Evolutionary conservation across 257 asterid genomes (phyloP).

Genomic region (Nyctanthes arbortristis): DNA sequence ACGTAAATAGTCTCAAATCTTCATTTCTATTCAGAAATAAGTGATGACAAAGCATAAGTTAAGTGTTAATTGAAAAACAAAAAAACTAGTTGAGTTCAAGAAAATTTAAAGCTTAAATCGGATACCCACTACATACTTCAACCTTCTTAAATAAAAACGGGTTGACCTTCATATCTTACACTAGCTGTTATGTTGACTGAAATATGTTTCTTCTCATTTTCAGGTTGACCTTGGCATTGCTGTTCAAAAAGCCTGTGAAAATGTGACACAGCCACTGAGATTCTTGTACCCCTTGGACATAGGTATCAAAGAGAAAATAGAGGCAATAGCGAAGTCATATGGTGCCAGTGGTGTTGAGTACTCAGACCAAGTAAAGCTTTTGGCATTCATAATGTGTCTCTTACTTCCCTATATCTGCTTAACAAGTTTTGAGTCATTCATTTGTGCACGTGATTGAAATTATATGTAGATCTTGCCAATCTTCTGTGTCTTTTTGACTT

Average conservation of each 20-base stretch:
- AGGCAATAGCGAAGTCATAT: conserved; percentile 90
- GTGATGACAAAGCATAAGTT: background rate
- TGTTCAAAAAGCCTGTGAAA: conserved; percentile 91
- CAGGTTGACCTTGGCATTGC: conserved; percentile 92
- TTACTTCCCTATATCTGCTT: background rate
- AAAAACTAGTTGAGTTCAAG: background rate
- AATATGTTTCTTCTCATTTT: conserved; percentile 20
- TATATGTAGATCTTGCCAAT: background rate
- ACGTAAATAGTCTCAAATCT: background rate
- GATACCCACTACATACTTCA: background rate
- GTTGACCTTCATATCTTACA: background rate
- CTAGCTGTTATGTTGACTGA: conserved; percentile 9
- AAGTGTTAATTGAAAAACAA: background rate
- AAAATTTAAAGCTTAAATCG: background rate
- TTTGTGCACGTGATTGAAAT: conserved; percentile 9
- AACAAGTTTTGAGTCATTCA: background rate
- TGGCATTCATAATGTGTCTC: background rate
- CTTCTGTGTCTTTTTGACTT: background rate
- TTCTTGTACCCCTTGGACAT: conserved; percentile 84
- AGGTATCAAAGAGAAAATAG: conserved; percentile 87
- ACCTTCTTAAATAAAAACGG: background rate
- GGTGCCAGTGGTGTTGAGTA: conserved; percentile 96
- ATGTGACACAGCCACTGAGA: conserved; percentile 66
- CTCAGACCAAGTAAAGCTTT: conserved; percentile 73
- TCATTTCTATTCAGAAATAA: too few relatives aligned